A percentile compares a stretch with the other conserved stretches of the same genome.
Evolutionary conservation across 2,329 filamentous ascomycete species (phyloP).

Genomic region (Furcasterigmium furcatum): DNA sequence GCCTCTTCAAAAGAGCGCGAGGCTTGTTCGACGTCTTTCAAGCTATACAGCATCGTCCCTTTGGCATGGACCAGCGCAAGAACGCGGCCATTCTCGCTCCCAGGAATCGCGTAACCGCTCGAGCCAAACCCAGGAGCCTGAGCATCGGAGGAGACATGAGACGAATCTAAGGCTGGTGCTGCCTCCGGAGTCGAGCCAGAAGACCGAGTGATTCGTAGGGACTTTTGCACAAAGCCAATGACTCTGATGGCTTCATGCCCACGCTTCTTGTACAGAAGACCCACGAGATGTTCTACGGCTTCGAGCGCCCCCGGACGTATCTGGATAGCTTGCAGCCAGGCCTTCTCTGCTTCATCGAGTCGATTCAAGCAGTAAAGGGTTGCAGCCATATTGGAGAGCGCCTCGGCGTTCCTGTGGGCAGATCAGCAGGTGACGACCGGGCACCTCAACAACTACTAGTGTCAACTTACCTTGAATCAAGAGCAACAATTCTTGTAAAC

Average conservation of each 20-base stretch:
- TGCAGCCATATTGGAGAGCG: constrained; percentile 88
- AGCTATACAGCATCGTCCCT: constrained; percentile 94
- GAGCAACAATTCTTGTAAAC: constrained; percentile 62
- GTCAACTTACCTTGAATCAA: constrained; percentile 50
- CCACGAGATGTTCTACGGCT: constrained; percentile 90
- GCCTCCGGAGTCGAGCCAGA: too few species aligned
- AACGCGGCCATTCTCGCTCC: constrained; percentile 86
- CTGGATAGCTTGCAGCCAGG: constrained; percentile 84
- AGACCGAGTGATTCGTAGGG: constrained; percentile 39
- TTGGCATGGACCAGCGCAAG: constrained; percentile 94
- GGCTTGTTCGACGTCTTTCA: constrained; percentile 77
- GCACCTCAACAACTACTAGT: not conserved
- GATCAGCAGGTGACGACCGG: not conserved
- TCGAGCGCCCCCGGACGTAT: constrained; percentile 87
- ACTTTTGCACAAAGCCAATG: constrained; percentile 79
- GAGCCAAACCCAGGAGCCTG: constrained; percentile 36
- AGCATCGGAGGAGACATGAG: not conserved
- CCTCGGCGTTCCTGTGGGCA: constrained; percentile 73
- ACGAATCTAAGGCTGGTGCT: not conserved
- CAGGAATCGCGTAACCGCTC: constrained; percentile 82
- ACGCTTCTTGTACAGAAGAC: constrained; percentile 79
- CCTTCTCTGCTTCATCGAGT: constrained; percentile 76
- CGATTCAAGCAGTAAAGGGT: constrained; percentile 81
- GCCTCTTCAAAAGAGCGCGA: constrained; percentile 93
- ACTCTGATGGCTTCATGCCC: constrained; percentile 82